Percentiles rank a stretch among this genome's conserved stretches.
These are phyloP conservation scores for Coemansia sp. DNA, from an alignment of 192 early-diverging fungal genomes.

Conservation along the genomic window DNA sequence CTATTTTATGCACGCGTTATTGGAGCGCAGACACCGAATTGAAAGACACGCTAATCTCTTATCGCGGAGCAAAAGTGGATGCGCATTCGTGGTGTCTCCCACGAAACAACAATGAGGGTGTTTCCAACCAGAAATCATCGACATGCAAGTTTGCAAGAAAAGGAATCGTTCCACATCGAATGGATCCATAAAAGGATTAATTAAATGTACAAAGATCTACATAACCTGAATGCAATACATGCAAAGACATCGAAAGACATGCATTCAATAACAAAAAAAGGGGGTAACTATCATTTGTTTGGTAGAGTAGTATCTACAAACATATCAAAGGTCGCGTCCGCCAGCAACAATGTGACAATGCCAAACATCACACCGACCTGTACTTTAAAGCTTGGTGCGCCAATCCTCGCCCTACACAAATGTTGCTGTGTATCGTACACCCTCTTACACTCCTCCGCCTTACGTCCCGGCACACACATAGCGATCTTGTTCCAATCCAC, in stretches of 20 bases:
- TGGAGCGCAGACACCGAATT: background rate
- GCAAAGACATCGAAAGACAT: background rate
- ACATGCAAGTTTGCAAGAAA: background rate
- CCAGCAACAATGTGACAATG: background rate
- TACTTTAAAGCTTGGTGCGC: background rate
- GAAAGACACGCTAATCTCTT: background rate
- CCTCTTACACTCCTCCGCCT: conserved; percentile 22
- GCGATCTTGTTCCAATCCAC: conserved; percentile 11
- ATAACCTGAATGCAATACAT: no score
- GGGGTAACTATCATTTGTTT: background rate
- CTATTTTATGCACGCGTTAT: conserved; percentile 2
- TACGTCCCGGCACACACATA: background rate
- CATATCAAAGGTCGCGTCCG: background rate
- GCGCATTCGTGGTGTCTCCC: background rate
- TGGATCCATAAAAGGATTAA: conserved; percentile 17
- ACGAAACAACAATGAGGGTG: background rate
- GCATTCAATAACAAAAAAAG: background rate
- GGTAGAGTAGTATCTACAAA: background rate
- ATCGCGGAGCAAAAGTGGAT: background rate
- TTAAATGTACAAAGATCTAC: conserved; percentile 5
- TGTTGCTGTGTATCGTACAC: conserved; percentile 13
- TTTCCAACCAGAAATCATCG: background rate
- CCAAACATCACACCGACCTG: background rate
- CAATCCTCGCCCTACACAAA: conserved; percentile 9
- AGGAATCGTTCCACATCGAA: conserved; percentile 4